Evolutionary conservation across 2,329 filamentous ascomycete genomes (phyloP), one percentile per base, ranked within the genome.

Genomic region (Aspergillus udagawae): DNA sequence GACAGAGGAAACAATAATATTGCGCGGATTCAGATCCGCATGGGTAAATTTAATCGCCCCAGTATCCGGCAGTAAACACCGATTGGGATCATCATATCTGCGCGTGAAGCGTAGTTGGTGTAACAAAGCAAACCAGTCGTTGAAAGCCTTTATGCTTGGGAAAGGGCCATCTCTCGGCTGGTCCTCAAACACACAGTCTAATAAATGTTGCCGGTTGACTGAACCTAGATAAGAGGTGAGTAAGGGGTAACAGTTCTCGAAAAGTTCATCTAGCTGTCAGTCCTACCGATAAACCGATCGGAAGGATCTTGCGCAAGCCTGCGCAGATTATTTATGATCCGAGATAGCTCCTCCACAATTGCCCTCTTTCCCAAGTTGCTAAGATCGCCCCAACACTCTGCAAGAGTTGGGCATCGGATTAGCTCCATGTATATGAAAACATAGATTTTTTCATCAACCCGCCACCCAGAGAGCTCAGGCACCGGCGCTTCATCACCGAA

Each of bases 71-170:
- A 29, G 28, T 29, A 29, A 4, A 29, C 8, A 29, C 1, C 28
- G 55, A 20, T 52, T 32, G 4, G 52, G 55, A 29, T 52, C 55
- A 7, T 53, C 20, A 17, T 53, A 57, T 53, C 27, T 53, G 25
- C 38, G 51, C 9, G 9, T 2, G 20, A 57, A n/a, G n/a, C 44
- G 47, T 5, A 49, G n/a, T 47, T 57, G 51, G 20, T 49, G 55
- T 35, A 57, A 38, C 1, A 14, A 25, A 44, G 56, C n/a, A 25
- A 58, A 52, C 52, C 48, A 55, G 14, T 58, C 52, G 20, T 55
- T 58, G 10, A 55, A 58, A 1, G 20, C 49, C 25, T 44, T 52
- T 8, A 49, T 14, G 12, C 14, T 55, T 7, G n/a, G 3, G n/a
- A 58, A 55, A 1, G 49, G 52, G 3, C 56, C 56, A 1, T 20